Evolutionary conservation across 108 stramenopile genomes (phyloP), one percentile per base, ranked within the genome.

Genomic region (Nitzschia inconspicua): DNA sequence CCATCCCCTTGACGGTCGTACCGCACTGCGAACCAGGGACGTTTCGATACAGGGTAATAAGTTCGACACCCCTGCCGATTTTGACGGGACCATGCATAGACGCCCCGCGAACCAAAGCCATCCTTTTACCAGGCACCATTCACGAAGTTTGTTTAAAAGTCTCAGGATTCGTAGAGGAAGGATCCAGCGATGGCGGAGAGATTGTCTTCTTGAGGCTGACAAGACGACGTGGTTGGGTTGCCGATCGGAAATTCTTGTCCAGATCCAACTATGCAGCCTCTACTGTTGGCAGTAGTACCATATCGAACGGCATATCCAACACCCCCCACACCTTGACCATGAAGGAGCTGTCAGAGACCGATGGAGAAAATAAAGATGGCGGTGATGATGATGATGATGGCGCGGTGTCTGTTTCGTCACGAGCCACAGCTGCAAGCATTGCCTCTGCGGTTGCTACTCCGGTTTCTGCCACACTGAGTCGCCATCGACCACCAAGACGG

Each of bases 161-260:
- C 10, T 22, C 29, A 3, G 44, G 10, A 37, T 4, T 32, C 25
- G n/a, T n/a, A n/a, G 53, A 70, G 0, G 48, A 44, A 14, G 47
- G 24, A 37, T 6, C 49, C 1, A 47, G 32, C 20, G 60, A 35
- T 44, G 16, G 19, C 4, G 10, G 14, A 3, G 31, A 13, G 20
- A n/a, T 72, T 0, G 47, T 44, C 20, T 92, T 76, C 58, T 40
- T 92, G 32, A 66, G 84, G 26, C 60, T 92, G 47, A 62, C 66
- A 14, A 72, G 72, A 4, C 68, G 85, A 56, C 70, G 77, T 14
- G 91, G 91, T 9, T 93, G 88, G 87, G 61, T 93, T 51, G 73
- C 72, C 6, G 84, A 87, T 70, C 62, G 82, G 24, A 68, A 61
- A 46, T 53, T 44, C 34, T 55, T 35, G 44, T 23, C 55, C 47